These are phyloP conservation scores for Pascua sp. DNA, from an alignment of 1,284 basidiomycete species.

Conservation along the genomic window DNA sequence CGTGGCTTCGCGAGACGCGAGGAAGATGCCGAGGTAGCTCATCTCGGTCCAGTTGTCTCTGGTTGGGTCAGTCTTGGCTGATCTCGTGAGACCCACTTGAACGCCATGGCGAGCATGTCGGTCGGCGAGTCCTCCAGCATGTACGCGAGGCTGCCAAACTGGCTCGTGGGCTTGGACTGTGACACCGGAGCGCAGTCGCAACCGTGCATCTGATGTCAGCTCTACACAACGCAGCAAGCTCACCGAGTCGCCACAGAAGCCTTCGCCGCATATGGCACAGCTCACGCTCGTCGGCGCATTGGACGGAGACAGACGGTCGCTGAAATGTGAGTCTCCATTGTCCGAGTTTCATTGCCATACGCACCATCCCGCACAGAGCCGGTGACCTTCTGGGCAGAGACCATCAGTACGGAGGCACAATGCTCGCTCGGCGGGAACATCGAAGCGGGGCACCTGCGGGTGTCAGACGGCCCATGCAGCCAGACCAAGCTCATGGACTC, in stretches of 20 bases:
- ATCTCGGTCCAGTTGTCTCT: constrained; percentile 29
- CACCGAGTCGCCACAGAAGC: constrained; percentile 21
- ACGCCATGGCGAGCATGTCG: constrained; percentile 22
- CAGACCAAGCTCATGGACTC: not conserved
- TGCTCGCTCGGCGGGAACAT: constrained; percentile 18
- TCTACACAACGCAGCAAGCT: not conserved
- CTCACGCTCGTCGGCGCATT: constrained; percentile 12
- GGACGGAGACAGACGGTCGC: constrained; percentile 20
- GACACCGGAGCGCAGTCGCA: constrained; percentile 17
- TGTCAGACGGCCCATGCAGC: not conserved
- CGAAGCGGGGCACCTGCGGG: constrained; percentile 20
- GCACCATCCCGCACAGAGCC: constrained; percentile 24
- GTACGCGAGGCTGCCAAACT: constrained; percentile 10
- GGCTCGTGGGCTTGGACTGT: constrained; percentile 11
- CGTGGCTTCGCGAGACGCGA: constrained; percentile 1
- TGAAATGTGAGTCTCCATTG: constrained; percentile 1
- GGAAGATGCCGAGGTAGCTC: constrained; percentile 14
- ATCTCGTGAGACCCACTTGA: constrained; percentile 16
- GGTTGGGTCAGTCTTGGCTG: not conserved
- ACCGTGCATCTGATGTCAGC: constrained; percentile 5
- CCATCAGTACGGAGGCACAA: constrained; percentile 18
- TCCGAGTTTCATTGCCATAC: not conserved
- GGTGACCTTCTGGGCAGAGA: constrained; percentile 21
- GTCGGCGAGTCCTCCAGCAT: constrained; percentile 21
- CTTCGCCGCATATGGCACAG: constrained; percentile 25